Evolutionary conservation across 768 basidiomycete genomes (phyloP).

Genomic region (Pisolithus microcarpus): DNA sequence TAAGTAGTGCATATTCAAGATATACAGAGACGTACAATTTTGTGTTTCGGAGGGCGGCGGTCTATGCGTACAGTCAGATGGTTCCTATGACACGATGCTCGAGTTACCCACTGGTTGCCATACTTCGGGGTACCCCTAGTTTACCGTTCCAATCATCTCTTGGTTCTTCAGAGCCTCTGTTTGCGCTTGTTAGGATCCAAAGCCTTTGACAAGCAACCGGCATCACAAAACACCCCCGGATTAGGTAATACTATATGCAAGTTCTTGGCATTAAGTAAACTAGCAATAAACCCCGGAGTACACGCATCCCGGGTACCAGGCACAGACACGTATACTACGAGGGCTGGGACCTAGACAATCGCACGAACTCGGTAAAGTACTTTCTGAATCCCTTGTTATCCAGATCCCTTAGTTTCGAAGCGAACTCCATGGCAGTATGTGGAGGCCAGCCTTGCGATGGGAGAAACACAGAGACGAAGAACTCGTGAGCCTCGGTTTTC

Average conservation of each 20-base stretch:
- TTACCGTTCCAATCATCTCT: slow-evolving; percentile 8
- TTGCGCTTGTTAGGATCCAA: slow-evolving; percentile 28
- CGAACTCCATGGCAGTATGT: slow-evolving; percentile 70
- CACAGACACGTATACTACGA: slow-evolving; percentile 30
- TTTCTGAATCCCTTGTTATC: slow-evolving; percentile 76
- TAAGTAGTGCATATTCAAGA: slow-evolving; percentile 13
- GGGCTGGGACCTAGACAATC: slow-evolving; percentile 51
- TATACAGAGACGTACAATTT: slow-evolving; percentile 33
- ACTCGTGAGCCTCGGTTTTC: slow-evolving; percentile 76
- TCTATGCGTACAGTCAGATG: slow-evolving; percentile 16
- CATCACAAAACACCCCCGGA: not conserved
- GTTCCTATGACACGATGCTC: not conserved
- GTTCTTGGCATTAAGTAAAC: not conserved
- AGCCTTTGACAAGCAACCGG: slow-evolving; percentile 25
- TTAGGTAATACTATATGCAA: not conserved
- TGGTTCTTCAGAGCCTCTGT: slow-evolving; percentile 13
- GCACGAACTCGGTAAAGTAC: slow-evolving; percentile 82
- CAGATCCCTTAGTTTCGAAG: slow-evolving; percentile 63
- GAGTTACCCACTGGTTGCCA: slow-evolving; percentile 25
- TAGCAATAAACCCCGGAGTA: no score
- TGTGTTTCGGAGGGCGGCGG: slow-evolving; percentile 30
- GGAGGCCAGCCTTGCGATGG: slow-evolving; percentile 86
- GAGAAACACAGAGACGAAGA: slow-evolving; percentile 71
- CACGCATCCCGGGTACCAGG: not conserved
- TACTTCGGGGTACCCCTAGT: slow-evolving; percentile 9